Base-by-base conservation (phyloP, 371 early-diverging fungal species). In the Mucor irregularis region DNA sequence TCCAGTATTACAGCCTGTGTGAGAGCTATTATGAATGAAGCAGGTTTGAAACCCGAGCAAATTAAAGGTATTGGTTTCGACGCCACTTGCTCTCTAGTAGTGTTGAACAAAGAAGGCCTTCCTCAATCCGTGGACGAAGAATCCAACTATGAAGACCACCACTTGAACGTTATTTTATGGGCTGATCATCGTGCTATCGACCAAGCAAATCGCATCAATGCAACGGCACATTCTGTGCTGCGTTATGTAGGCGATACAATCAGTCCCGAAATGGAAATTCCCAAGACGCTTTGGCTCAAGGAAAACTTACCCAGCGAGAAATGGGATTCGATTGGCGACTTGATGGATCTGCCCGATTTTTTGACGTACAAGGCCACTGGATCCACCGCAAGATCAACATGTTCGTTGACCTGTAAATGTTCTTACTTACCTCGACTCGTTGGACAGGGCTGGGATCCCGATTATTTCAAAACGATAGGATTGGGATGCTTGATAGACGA, bases 341-440 rank as follows among this genome's bases (percentile, higher is more conserved):
- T 86, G 34, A 85, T 91, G 68, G 90, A 90, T 63, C 64, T 91
- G 19, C 90, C 89, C 11, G 91, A 91, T 53, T 90, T 78, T 58
- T 62, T 91, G 58, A 84, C 89, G 2, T 85, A 65, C 58, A 74
- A 69, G 21, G 89, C 90, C 0, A 87, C 90, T 0, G 86, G 85
- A 0, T 66, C 62, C 3, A 51, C 61, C 5, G 64, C 66, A 4
- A 78, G 90, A 1, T 81, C 83, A 11, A 65, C 78, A 0, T 85
- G 86, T 61, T 90, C 89, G 4, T 69, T 91, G 40, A 82, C 78
- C 5, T 90, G 89, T 69, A 90, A 90, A 49, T 91, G 88, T 76
- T 81, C 82, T 3, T 89, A 80, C 59, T 68, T 73, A 21, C 84
- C 86, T 8, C 51, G 43, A 0, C 60, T 58, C 0, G 66, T 69